phyloP scores from a whole-genome alignment of 2,329 filamentous ascomycete genomes.

The Penicillium sp. region DNA sequence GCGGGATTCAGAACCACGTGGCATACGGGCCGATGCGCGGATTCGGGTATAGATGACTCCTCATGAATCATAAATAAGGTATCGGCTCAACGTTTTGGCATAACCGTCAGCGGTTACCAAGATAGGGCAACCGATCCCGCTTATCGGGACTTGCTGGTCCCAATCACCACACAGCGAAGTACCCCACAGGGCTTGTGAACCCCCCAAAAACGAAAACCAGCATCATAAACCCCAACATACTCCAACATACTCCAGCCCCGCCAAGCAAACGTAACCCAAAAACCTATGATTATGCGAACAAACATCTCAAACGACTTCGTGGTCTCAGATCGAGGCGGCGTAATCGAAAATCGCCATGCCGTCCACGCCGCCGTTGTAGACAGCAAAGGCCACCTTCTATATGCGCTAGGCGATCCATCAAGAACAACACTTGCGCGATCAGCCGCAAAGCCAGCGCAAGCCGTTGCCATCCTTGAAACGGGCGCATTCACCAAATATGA shows the following conservation, averaged over 20 bases:
- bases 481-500: constrained; percentile 38
- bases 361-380: constrained; percentile 48
- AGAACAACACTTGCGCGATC: constrained; percentile 48
- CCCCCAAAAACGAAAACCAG: background rate
- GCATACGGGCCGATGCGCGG: background rate
- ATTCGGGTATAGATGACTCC: background rate
- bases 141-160: background rate
- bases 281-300: constrained; percentile 1
- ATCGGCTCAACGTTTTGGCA: background rate
- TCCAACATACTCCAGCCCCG: too few relatives aligned
- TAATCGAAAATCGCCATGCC: constrained; percentile 46
- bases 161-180: background rate
- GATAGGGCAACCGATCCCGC: background rate
- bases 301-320: constrained; percentile 30
- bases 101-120: background rate
- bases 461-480: constrained; percentile 47
- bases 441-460: constrained; percentile 49
- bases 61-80: background rate
- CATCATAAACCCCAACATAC: background rate
- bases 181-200: background rate
- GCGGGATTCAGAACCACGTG: background rate
- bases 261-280: background rate
- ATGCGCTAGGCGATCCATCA: constrained; percentile 41
- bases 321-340: constrained; percentile 38
- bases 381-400: constrained; percentile 39